Percentiles rank a stretch among this genome's conserved stretches.
phyloP scores from a whole-genome alignment of 371 early-diverging fungal genomes.

The Lichtheimia ramosa region DNA sequence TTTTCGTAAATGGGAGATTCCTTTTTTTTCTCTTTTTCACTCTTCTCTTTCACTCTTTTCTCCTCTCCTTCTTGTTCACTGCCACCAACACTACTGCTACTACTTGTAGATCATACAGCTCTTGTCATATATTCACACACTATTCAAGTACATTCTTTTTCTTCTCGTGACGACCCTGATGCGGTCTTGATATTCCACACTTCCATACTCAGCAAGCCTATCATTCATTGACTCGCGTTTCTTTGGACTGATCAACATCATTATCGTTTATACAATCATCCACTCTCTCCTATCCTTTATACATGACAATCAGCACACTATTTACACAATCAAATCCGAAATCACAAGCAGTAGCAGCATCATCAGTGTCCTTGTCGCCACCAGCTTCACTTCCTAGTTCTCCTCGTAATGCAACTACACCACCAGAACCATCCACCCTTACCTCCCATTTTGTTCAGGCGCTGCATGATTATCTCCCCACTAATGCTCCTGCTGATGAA shows the following conservation, averaged over 20 bases:
- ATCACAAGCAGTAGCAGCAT: not conserved
- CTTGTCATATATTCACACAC: not conserved
- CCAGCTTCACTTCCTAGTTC: constrained; percentile 14
- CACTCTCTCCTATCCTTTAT: not conserved
- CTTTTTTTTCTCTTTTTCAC: not conserved
- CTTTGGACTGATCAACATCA: not conserved
- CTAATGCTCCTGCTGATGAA: constrained; percentile 36
- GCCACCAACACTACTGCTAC: no score
- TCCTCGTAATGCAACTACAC: constrained; percentile 11
- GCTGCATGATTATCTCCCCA: constrained; percentile 46
- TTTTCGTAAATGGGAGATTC: constrained; percentile 1
- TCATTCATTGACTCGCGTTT: not conserved
- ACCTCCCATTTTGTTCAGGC: constrained; percentile 52
- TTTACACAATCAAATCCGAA: constrained; percentile 6
- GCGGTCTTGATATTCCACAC: not conserved
- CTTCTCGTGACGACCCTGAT: not conserved
- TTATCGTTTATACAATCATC: not conserved
- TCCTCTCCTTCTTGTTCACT: not conserved
- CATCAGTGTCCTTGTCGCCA: constrained; percentile 12
- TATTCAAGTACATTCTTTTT: not conserved
- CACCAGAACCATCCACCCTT: constrained; percentile 15
- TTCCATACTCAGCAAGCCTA: not conserved
- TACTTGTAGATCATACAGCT: no score
- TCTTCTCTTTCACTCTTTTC: not conserved
- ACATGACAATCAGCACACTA: not conserved